Evolutionary conservation across 2,329 filamentous ascomycete species (phyloP).

Genomic region (Cadophora luteo-olivacea): DNA sequence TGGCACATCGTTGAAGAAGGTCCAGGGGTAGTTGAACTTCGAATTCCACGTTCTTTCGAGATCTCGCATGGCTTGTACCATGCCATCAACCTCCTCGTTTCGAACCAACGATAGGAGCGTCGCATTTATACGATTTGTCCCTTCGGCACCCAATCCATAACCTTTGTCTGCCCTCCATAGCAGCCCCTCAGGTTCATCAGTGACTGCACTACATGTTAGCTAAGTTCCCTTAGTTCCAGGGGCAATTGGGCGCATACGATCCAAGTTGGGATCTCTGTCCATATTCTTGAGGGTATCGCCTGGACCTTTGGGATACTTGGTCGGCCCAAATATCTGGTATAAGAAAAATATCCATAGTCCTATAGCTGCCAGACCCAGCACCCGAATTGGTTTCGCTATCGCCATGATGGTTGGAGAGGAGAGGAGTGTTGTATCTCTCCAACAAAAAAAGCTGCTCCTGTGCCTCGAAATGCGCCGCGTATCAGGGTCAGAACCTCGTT

Average conservation of each 20-base stretch:
- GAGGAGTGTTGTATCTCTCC: conserved; percentile 26
- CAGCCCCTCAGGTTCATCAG: conserved; percentile 80
- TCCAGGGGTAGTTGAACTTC: conserved; percentile 99
- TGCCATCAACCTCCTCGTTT: conserved; percentile 84
- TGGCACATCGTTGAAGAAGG: conserved; percentile 96
- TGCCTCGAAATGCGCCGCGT: conserved; percentile 18
- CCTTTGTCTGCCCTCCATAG: conserved; percentile 76
- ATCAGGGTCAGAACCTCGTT: conserved; percentile 21
- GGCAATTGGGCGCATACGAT: conserved; percentile 65
- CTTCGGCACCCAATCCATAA: conserved; percentile 77
- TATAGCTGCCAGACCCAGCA: conserved; percentile 74
- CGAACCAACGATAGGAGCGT: conserved; percentile 91
- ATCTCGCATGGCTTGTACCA: conserved; percentile 88
- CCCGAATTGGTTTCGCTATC: conserved; percentile 83
- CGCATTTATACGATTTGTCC: conserved; percentile 88
- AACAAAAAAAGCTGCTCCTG: conserved; percentile 19
- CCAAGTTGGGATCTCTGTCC: conserved; percentile 82
- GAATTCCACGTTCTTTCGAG: conserved; percentile 94
- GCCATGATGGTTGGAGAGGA: conserved; percentile 66
- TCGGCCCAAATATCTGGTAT: conserved; percentile 73
- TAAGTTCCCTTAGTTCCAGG: not conserved
- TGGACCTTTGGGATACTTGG: conserved; percentile 50
- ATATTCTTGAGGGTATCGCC: conserved; percentile 62
- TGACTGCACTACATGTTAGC: conserved; percentile 59
- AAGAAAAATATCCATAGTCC: conserved; percentile 80